These are phyloP conservation scores for Aureobasidium sp. DNA, from an alignment of 2,329 filamentous ascomycete genomes.

Conservation along the genomic window DNA sequence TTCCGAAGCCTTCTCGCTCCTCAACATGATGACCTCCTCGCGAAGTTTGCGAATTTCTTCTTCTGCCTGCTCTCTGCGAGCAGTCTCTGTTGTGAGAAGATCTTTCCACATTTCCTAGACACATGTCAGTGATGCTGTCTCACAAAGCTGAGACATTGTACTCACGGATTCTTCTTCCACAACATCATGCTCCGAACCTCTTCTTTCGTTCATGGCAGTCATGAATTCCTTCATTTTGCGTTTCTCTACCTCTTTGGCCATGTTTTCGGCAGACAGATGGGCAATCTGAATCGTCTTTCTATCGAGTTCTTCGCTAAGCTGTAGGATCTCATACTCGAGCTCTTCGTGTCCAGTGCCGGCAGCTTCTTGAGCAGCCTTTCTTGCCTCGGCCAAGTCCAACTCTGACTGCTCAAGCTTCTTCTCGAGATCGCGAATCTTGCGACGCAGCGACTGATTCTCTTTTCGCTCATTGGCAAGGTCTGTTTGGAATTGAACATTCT, in stretches of 20 bases:
- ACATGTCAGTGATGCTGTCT: conserved; percentile 13
- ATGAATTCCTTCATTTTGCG: conserved; percentile 78
- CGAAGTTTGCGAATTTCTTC: conserved; percentile 78
- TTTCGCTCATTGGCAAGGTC: conserved; percentile 82
- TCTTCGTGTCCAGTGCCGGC: conserved; percentile 45
- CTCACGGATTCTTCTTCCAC: conserved; percentile 32
- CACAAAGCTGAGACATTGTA: conserved; percentile 1
- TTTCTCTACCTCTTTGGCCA: conserved; percentile 77
- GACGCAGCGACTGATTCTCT: conserved; percentile 77
- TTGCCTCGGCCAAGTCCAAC: conserved; percentile 44
- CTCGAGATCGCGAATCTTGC: conserved; percentile 79
- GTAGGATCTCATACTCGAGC: conserved; percentile 78
- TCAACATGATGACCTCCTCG: conserved; percentile 62
- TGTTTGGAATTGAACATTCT: conserved; percentile 93
- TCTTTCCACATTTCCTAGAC: conserved; percentile 85
- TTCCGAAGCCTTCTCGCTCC: conserved; percentile 38
- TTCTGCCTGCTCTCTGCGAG: conserved; percentile 79
- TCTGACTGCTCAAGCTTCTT: conserved; percentile 60
- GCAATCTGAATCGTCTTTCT: conserved; percentile 80
- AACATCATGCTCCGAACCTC: conserved; percentile 32
- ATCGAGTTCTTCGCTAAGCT: conserved; percentile 77
- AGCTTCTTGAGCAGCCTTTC: conserved; percentile 36
- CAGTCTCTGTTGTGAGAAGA: conserved; percentile 83
- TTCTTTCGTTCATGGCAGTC: conserved; percentile 52
- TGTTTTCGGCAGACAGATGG: conserved; percentile 67